Evolutionary conservation across 306 rosid species (phyloP).

Genomic region (Fragaria iinumae): DNA sequence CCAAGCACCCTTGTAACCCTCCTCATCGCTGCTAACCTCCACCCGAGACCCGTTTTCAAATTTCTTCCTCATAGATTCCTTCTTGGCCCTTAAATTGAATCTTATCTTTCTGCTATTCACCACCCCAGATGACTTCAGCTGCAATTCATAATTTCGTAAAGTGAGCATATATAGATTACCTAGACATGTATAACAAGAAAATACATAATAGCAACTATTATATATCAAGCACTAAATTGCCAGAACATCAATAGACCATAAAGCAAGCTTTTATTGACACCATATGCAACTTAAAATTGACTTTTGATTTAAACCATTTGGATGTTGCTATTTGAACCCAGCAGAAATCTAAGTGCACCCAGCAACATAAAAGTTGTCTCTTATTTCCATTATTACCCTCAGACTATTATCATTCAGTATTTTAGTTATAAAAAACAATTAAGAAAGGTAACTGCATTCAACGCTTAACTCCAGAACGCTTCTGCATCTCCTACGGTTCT

Average conservation of each 20-base stretch:
- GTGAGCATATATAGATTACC: background rate
- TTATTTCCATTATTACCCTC: too few species aligned
- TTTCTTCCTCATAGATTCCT: background rate
- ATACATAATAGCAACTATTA: background rate
- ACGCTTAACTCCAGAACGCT: too few species aligned
- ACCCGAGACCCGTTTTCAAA: constrained; percentile 36
- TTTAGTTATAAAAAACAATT: too few species aligned
- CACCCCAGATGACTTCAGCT: constrained; percentile 28
- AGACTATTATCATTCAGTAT: too few species aligned
- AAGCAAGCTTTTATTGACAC: background rate
- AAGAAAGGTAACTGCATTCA: too few species aligned
- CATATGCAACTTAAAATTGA: background rate
- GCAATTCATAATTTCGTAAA: constrained; percentile 26
- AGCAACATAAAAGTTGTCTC: too few species aligned
- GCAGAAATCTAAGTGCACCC: too few species aligned
- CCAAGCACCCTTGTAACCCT: constrained; percentile 53
- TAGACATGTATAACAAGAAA: background rate
- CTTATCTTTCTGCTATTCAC: constrained; percentile 19
- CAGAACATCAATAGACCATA: background rate
- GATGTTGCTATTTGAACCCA: too few species aligned
- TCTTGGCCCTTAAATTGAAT: constrained; percentile 26
- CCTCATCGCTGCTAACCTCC: constrained; percentile 38
- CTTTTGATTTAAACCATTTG: background rate
- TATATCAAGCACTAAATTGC: background rate
- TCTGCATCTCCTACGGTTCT: too few species aligned